Conservation (phyloP, 352 stramenopile species). For the Thalassiosira hispida region DNA sequence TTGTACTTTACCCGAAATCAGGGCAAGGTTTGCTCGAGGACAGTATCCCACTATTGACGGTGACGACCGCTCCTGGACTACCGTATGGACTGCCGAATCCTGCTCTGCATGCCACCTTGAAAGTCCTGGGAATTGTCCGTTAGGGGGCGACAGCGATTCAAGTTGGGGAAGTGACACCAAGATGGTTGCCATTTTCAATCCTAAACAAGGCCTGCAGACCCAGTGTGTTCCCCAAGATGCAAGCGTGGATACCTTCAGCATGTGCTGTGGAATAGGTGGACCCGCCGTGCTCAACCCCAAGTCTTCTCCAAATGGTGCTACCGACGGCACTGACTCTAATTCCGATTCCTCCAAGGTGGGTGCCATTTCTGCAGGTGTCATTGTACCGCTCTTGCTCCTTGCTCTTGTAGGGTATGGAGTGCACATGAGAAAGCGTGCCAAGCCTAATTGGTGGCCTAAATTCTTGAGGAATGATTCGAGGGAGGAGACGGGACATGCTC, state of each 20-base stretch:
- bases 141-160: conserved; percentile 12
- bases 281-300: conserved; percentile 23
- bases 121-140: conserved; percentile 24
- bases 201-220: conserved; percentile 31
- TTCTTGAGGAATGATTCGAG: conserved; percentile 34
- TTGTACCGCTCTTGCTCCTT: conserved; percentile 32
- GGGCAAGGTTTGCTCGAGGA: conserved; percentile 39
- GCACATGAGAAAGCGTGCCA: conserved; percentile 51
- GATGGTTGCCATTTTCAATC: conserved; percentile 48
- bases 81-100: conserved; percentile 46
- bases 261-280: conserved; percentile 54
- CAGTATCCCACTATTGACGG: conserved; percentile 40
- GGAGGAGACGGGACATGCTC: conserved; percentile 56
- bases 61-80: conserved; percentile 28
- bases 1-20: conserved; percentile 47
- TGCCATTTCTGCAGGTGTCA: conserved; percentile 25
- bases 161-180: conserved; percentile 40
- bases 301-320: background rate
- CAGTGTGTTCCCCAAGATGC: conserved; percentile 26
- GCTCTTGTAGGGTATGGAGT: conserved; percentile 27
- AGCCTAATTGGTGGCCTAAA: conserved; percentile 54
- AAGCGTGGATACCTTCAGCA: conserved; percentile 34
- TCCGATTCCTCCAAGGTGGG: conserved; percentile 5
- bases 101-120: conserved; percentile 46
- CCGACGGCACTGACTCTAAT: background rate